phyloP scores from a whole-genome alignment of 2,329 filamentous ascomycete genomes.

The Aspergillus vadensis region DNA sequence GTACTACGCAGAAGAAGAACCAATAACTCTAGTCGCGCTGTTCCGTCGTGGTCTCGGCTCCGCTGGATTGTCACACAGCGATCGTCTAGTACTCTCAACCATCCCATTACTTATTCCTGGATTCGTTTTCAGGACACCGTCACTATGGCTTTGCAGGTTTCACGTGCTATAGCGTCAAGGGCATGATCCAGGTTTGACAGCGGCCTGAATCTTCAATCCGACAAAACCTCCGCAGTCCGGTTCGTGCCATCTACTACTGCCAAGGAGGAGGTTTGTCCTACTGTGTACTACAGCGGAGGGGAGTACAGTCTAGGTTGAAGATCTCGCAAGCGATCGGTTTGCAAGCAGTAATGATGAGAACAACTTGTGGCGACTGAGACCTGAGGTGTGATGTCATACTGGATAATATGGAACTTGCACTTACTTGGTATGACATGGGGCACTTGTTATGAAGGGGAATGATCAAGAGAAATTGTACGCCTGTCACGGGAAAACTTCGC shows the following conservation, averaged over 20 bases:
- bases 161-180: neutral
- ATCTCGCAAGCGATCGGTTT: neutral
- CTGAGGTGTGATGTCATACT: constrained; percentile 1
- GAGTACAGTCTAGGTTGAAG: neutral
- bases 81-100: neutral
- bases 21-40: neutral
- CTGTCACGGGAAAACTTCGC: neutral
- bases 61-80: neutral
- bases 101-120: neutral
- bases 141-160: neutral
- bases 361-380: neutral
- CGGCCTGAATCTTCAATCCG: neutral
- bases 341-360: neutral
- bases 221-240: neutral
- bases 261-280: no score
- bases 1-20: neutral
- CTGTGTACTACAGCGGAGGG: no score
- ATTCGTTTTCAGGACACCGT: neutral
- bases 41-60: neutral
- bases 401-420: neutral
- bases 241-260: neutral
- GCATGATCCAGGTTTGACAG: neutral
- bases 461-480: neutral
- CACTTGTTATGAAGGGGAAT: neutral
- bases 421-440: neutral